phyloP scores from a whole-genome alignment of 2,329 filamentous ascomycete genomes.

The Epichloe typhina region DNA sequence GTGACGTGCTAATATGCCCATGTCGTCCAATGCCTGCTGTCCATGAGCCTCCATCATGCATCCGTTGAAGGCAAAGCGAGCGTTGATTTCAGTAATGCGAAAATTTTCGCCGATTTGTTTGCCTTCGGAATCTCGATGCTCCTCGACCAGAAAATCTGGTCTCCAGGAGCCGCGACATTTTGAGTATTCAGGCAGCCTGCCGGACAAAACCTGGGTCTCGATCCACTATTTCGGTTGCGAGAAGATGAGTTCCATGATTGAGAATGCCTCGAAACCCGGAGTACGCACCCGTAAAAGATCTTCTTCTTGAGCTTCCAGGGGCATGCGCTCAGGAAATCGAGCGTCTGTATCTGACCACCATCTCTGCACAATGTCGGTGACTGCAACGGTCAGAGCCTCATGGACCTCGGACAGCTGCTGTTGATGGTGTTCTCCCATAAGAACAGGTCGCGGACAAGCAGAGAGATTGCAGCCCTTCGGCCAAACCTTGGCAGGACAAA shows the following conservation, averaged over 20 bases:
- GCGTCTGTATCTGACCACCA: slow-evolving; percentile 25
- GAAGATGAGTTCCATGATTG: background rate
- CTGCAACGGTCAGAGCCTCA: slow-evolving; percentile 17
- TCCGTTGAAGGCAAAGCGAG: slow-evolving; percentile 27
- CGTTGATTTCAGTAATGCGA: slow-evolving; percentile 28
- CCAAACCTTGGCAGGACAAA: slow-evolving; percentile 18
- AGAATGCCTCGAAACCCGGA: background rate
- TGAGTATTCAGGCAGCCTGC: slow-evolving; percentile 12
- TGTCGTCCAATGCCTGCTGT: slow-evolving; percentile 14
- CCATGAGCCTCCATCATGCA: slow-evolving; percentile 19
- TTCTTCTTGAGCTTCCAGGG: slow-evolving; percentile 18
- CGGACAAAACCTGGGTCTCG: slow-evolving; percentile 13
- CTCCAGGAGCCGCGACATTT: slow-evolving; percentile 21
- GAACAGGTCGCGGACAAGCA: slow-evolving; percentile 21
- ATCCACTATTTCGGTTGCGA: slow-evolving; percentile 14
- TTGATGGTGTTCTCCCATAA: slow-evolving; percentile 18
- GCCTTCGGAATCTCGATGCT: slow-evolving; percentile 4
- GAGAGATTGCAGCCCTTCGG: slow-evolving; percentile 13
- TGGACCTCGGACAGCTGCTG: slow-evolving; percentile 17
- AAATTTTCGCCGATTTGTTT: slow-evolving; percentile 12
- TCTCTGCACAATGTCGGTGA: slow-evolving; percentile 23
- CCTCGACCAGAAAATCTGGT: slow-evolving; percentile 26
- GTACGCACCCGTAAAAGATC: slow-evolving; percentile 14
- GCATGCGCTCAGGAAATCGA: slow-evolving; percentile 20
- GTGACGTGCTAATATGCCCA: slow-evolving; percentile 3